Conservation (phyloP, 2,329 filamentous ascomycete genomes). For the Teratosphaeria viscida region DNA sequence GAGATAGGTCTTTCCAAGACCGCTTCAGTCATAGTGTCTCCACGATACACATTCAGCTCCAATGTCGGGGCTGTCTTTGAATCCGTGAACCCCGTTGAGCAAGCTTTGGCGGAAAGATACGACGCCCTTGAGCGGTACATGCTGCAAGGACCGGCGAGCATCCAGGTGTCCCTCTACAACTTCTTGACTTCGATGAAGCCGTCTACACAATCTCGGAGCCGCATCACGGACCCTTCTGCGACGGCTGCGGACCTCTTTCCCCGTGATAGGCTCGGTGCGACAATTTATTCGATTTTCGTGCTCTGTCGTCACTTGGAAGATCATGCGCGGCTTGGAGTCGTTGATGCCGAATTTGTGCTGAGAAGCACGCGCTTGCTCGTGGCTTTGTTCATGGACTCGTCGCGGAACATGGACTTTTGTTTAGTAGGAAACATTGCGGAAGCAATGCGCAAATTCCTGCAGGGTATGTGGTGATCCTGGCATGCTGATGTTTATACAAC, state of each 20-base stretch:
- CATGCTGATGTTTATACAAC: not conserved
- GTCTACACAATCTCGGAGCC: slow-evolving; percentile 27
- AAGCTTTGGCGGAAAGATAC: slow-evolving; percentile 72
- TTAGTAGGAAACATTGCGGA: slow-evolving; percentile 9
- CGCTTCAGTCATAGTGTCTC: slow-evolving; percentile 17
- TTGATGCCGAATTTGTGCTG: slow-evolving; percentile 18
- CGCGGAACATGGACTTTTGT: slow-evolving; percentile 2
- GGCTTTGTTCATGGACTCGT: slow-evolving; percentile 13
- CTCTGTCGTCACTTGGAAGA: slow-evolving; percentile 50
- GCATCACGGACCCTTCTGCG: slow-evolving; percentile 46
- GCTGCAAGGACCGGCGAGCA: slow-evolving; percentile 57
- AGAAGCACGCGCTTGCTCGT: slow-evolving; percentile 17
- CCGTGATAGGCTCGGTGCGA: slow-evolving; percentile 53
- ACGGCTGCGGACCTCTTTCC: slow-evolving; percentile 56
- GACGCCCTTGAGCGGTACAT: slow-evolving; percentile 66
- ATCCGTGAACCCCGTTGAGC: slow-evolving; percentile 49
- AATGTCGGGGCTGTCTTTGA: slow-evolving; percentile 18
- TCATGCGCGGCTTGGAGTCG: slow-evolving; percentile 18
- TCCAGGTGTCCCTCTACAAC: slow-evolving; percentile 31
- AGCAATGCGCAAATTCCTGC: slow-evolving; percentile 17
- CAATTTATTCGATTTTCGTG: slow-evolving; percentile 59
- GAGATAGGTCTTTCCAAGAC: slow-evolving; percentile 12
- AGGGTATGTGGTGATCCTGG: slow-evolving; percentile 7
- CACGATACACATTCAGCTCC: slow-evolving; percentile 14
- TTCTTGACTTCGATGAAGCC: slow-evolving; percentile 52